Evolutionary conservation across 1,284 basidiomycete genomes (phyloP), one percentile per base, ranked within the genome.

Genomic region (Ceratobasidium sp.): DNA sequence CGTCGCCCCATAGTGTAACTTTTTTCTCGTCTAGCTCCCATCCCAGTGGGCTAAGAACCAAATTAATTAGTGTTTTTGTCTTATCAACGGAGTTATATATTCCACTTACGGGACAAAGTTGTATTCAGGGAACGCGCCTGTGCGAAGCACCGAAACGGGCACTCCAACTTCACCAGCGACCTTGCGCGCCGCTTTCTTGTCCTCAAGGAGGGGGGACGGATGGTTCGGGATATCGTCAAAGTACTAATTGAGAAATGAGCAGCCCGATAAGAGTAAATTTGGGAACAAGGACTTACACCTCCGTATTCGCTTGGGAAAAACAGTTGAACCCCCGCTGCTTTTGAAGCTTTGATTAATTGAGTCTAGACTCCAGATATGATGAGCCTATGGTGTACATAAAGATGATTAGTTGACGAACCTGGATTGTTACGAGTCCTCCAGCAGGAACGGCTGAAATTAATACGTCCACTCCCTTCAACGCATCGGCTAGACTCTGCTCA

Each of bases 251-350:
- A n/a, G n/a, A n/a, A n/a, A n/a, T n/a, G n/a, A n/a, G n/a, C n/a
- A n/a, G n/a, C n/a, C n/a, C n/a, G n/a, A n/a, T n/a, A n/a, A n/a
- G n/a, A n/a, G n/a, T n/a, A n/a, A n/a, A n/a, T n/a, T n/a, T n/a
- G n/a, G n/a, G n/a, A n/a, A n/a, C n/a, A n/a, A n/a, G n/a, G n/a
- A 51, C 63, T 50, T 51, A 51, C 54, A 14, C 47, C 48, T 22
- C 69, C 56, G 45, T 36, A 71, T 41, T 71, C 66, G 24, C 56
- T 50, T 31, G 69, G 69, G 45, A 72, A 60, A 24, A 60, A 72
- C 14, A 33, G 24, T 11, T 29, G 5, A 22, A 72, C 69, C 14
- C 56, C 56, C 1, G 53, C 54, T 15, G 54, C 22, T 15, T 50
- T 72, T 3, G 69, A 15, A 7, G 36, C 69, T 41, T 72, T 50